phyloP scores from a whole-genome alignment of 192 early-diverging fungal species.

The Backusella luteola region DNA sequence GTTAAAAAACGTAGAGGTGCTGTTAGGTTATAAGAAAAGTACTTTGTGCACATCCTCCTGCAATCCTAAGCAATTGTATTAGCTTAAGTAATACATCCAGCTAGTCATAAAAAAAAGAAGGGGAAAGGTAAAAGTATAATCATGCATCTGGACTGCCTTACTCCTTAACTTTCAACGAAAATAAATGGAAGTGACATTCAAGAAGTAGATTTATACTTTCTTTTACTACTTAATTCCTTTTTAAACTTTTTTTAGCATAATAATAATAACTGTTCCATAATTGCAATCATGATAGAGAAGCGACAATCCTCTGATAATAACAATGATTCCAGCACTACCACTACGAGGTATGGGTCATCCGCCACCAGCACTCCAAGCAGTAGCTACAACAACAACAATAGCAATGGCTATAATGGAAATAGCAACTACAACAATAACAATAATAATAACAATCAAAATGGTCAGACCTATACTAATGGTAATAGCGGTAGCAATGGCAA shows the following conservation, averaged over 20 bases:
- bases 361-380: not conserved
- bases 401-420: not conserved
- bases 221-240: not conserved
- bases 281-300: not conserved
- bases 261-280: not conserved
- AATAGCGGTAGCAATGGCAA: not conserved
- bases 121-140: not conserved
- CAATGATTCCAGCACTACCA: not conserved
- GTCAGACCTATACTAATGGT: not conserved
- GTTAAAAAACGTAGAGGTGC: not conserved
- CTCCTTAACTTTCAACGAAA: not conserved
- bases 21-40: not conserved
- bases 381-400: not conserved
- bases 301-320: not conserved
- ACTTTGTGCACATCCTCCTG: not conserved
- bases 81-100: not conserved
- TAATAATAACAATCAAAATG: not conserved
- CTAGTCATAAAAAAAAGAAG: not conserved
- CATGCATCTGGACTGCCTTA: slow-evolving; percentile 11
- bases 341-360: not conserved
- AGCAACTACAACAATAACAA: not conserved
- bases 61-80: not conserved
- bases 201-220: not conserved
- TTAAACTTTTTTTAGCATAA: not conserved
- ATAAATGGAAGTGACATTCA: not conserved